Evolutionary conservation across 805 yeast species (phyloP), one percentile per base, ranked within the genome.

Genomic region (Starmerella davenportii): DNA sequence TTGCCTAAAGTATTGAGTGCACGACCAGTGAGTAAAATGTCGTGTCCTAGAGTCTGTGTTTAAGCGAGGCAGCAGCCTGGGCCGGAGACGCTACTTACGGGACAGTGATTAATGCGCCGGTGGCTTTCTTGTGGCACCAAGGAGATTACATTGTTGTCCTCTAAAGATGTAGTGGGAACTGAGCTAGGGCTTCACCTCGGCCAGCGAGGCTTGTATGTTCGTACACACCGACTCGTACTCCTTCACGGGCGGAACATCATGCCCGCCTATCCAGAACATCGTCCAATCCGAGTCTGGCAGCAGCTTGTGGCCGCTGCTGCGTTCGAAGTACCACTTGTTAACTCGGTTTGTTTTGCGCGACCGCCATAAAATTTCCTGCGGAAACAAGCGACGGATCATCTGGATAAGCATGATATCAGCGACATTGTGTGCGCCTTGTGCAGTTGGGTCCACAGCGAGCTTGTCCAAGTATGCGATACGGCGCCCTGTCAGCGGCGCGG

Each of bases 321-420:
- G 65, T 52, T 90, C 95, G 57, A 87, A 90, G 54, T 87, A 87
- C 98, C 98, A 90, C 53, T 84, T 84, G 61, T 90, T 90, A 5
- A 90, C 95, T 0, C 95, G 94, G 56, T 90, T 90, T 39, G 61
- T 69, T 41, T 68, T 69, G 34, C 93, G 63, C 1, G 96, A 87
- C 51, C 98, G 69, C 98, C 98, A 90, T 2, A 90, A 60, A 11
- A 84, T 56, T 53, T 82, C 90, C 14, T 66, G 59, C 0, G 81
- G 79, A 52, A 75, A 85, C 28, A 72, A 57, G 36, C 70, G 70
- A 30, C 64, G 63, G 8, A 72, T 60, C 64, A 90, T 72, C 5
- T 79, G 66, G 53, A 87, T 90, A 63, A 90, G 84, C 19, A 87
- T 75, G 18, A 90, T 72, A 54, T 90, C 98, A 0, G 98, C 95